Percentiles rank a stretch among this genome's conserved stretches.
Evolutionary conservation across 2,329 filamentous ascomycete genomes (phyloP).

Genomic region (Colletotrichum sp.): DNA sequence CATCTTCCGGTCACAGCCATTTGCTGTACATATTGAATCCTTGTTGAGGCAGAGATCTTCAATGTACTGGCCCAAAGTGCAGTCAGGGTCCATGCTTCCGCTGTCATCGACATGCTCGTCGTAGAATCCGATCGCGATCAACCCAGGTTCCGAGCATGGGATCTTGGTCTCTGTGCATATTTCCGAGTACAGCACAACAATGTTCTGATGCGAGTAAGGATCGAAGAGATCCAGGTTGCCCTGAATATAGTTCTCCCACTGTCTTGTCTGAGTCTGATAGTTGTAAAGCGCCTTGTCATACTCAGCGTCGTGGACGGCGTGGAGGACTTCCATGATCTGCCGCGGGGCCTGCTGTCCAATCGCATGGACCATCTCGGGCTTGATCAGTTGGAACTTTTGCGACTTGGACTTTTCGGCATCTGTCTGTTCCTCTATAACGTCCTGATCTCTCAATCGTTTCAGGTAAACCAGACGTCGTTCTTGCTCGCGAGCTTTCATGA

Average conservation of each 20-base stretch:
- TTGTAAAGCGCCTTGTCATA: constrained; percentile 95
- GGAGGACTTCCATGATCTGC: constrained; percentile 90
- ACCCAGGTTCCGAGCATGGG: constrained; percentile 87
- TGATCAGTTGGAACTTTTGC: constrained; percentile 87
- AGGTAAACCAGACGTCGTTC: constrained; percentile 84
- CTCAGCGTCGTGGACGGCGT: constrained; percentile 94
- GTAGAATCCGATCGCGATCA: constrained; percentile 93
- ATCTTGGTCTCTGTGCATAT: constrained; percentile 94
- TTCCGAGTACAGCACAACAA: constrained; percentile 90
- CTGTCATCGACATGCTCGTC: constrained; percentile 77
- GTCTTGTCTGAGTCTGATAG: constrained; percentile 90
- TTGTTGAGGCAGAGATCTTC: constrained; percentile 85
- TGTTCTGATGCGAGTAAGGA: constrained; percentile 94
- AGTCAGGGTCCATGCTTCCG: constrained; percentile 79
- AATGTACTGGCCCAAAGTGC: constrained; percentile 92
- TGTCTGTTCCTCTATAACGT: constrained; percentile 60
- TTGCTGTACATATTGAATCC: constrained; percentile 78
- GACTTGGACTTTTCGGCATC: constrained; percentile 67
- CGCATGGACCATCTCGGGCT: constrained; percentile 92
- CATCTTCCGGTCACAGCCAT: constrained; percentile 88
- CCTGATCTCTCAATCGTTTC: constrained; percentile 81
- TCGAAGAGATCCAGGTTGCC: constrained; percentile 91
- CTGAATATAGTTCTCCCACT: constrained; percentile 95
- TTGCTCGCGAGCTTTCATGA: constrained; percentile 91
- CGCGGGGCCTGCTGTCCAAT: constrained; percentile 80